phyloP scores from a whole-genome alignment of 495 filamentous ascomycete species.

The Lasiosphaeria miniovina region DNA sequence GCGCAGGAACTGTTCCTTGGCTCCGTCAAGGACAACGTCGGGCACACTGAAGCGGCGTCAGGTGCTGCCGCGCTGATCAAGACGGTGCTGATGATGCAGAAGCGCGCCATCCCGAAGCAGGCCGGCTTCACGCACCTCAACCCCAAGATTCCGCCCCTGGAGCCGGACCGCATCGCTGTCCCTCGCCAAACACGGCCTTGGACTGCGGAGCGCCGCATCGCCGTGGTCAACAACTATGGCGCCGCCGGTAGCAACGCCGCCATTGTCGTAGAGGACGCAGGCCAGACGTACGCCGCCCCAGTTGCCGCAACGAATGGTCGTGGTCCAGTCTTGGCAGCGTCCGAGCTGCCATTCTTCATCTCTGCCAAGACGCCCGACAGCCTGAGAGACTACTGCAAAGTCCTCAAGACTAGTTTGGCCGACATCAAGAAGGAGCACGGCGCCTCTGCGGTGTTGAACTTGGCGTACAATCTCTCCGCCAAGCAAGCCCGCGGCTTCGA shows the following conservation, averaged over 20 bases:
- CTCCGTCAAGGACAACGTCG: constrained; percentile 51
- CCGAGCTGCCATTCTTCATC: not conserved
- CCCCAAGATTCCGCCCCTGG: constrained; percentile 34
- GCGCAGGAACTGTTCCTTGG: constrained; percentile 26
- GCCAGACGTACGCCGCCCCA: not conserved
- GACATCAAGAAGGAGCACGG: no score
- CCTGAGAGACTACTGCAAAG: no score
- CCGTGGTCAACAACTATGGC: constrained; percentile 31
- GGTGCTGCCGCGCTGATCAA: constrained; percentile 48
- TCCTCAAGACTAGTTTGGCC: no score
- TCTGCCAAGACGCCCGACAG: not conserved
- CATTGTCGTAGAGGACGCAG: not conserved
- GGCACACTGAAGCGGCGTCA: constrained; percentile 50
- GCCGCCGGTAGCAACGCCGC: constrained; percentile 30
- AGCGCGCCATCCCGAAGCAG: not conserved
- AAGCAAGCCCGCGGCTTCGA: no score
- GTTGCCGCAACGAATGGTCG: constrained; percentile 18
- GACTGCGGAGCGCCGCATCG: constrained; percentile 24
- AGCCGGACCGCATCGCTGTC: constrained; percentile 42
- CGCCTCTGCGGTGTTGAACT: no score
- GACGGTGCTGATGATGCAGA: constrained; percentile 20
- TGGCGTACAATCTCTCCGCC: no score
- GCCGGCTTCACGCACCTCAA: constrained; percentile 29
- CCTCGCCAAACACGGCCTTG: constrained; percentile 29
- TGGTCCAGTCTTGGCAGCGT: no score